Evolutionary conservation across 768 basidiomycete genomes (phyloP).

Genomic region (Tulasnella sp.): DNA sequence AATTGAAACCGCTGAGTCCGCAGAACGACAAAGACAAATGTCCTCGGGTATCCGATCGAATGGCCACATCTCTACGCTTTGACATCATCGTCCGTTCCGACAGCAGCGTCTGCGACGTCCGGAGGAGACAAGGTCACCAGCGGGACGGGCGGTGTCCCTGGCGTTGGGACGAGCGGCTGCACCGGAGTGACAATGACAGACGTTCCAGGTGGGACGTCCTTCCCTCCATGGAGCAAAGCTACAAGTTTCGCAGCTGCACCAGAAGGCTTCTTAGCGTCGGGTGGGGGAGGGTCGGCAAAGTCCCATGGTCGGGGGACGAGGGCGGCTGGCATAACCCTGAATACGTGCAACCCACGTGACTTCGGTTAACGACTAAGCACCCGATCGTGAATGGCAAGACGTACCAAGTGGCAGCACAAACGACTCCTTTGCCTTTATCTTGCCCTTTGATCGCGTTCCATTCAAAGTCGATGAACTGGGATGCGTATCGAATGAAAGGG

Average conservation of each 20-base stretch:
- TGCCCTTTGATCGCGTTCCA: slow-evolving; percentile 65
- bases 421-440: slow-evolving; percentile 74
- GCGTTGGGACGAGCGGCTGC: neutral
- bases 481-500: slow-evolving; percentile 81
- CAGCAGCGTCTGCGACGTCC: neutral
- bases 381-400: slow-evolving; percentile 35
- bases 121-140: slow-evolving; percentile 28
- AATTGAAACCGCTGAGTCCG: neutral
- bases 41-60: neutral
- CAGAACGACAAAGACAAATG: neutral
- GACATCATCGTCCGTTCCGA: slow-evolving; percentile 24
- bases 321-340: slow-evolving; percentile 77
- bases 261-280: neutral
- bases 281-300: slow-evolving; percentile 53
- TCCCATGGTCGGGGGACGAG: slow-evolving; percentile 78
- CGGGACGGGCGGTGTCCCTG: slow-evolving; percentile 18
- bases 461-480: slow-evolving; percentile 78
- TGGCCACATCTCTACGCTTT: neutral
- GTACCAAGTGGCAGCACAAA: slow-evolving; percentile 88
- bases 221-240: neutral
- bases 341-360: neutral
- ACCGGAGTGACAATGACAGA: slow-evolving; percentile 12
- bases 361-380: neutral
- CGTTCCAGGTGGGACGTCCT: slow-evolving; percentile 22
- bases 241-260: neutral